These are phyloP conservation scores for Ceriops zippeliana DNA, from an alignment of 345 rosid genomes.

Conservation along the genomic window DNA sequence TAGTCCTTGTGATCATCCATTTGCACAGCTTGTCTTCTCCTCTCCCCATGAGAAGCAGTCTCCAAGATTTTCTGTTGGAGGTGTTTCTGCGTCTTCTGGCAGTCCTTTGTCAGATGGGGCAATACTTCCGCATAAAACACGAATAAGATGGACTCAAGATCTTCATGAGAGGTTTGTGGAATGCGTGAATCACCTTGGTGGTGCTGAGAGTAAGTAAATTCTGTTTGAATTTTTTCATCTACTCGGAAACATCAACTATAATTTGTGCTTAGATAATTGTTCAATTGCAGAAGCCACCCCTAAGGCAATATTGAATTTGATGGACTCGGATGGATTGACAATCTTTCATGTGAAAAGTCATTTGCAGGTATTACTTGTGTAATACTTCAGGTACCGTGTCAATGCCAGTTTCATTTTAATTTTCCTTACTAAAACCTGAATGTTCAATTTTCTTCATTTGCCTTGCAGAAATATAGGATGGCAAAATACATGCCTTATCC, in stretches of 20 bases:
- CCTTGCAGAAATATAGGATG: conserved; percentile 72
- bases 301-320: conserved; percentile 79
- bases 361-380: conserved; percentile 52
- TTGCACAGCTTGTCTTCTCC: conserved; percentile 27
- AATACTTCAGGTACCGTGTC: background rate
- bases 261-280: background rate
- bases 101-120: conserved; percentile 27
- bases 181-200: conserved; percentile 77
- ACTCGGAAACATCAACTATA: background rate
- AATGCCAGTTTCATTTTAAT: background rate
- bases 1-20: conserved; percentile 24
- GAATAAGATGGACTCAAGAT: conserved; percentile 87
- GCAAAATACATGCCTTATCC: conserved; percentile 75
- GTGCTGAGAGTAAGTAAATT: conserved; percentile 61
- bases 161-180: conserved; percentile 85
- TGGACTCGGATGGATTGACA: conserved; percentile 84
- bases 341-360: conserved; percentile 98
- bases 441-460: conserved; percentile 1
- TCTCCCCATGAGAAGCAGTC: conserved; percentile 37
- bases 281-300: conserved; percentile 74
- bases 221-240: background rate
- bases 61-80: conserved; percentile 21
- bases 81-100: conserved; percentile 9
- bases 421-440: background rate
- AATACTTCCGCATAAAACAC: conserved; percentile 37